These are phyloP conservation scores for Gynochthodes officinalis DNA, from an alignment of 257 asterid genomes.

Conservation along the genomic window DNA sequence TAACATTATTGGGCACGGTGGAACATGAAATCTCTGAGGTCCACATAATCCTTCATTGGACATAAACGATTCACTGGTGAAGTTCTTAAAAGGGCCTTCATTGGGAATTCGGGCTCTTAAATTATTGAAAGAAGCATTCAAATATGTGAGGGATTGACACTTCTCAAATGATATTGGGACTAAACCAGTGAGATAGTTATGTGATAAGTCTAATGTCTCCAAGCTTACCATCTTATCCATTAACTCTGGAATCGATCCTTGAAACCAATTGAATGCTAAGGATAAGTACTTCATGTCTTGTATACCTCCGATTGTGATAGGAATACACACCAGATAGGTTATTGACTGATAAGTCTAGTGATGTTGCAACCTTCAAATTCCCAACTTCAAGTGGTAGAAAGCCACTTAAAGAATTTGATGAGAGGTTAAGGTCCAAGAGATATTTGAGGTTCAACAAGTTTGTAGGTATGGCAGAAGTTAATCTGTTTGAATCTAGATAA, in stretches of 20 bases:
- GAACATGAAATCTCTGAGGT: slow-evolving; percentile 17
- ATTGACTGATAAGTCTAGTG: slow-evolving; percentile 31
- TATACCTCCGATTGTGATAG: slow-evolving; percentile 25
- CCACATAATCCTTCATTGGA: slow-evolving; percentile 18
- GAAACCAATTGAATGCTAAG: slow-evolving; percentile 27
- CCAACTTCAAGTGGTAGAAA: slow-evolving; percentile 22
- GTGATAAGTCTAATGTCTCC: slow-evolving; percentile 29
- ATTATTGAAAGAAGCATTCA: slow-evolving; percentile 23
- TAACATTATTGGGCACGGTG: not conserved
- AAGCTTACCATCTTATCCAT: slow-evolving; percentile 17
- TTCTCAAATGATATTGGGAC: slow-evolving; percentile 31
- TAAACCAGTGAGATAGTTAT: slow-evolving; percentile 29
- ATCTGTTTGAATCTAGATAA: slow-evolving; percentile 20
- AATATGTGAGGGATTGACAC: slow-evolving; percentile 20
- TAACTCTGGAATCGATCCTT: slow-evolving; percentile 34
- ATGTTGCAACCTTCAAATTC: slow-evolving; percentile 19
- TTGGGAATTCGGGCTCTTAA: slow-evolving; percentile 30
- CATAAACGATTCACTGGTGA: slow-evolving; percentile 25
- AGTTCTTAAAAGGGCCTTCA: slow-evolving; percentile 17
- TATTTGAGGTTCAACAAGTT: slow-evolving; percentile 26
- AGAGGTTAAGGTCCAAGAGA: slow-evolving; percentile 28
- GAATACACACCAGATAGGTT: slow-evolving; percentile 29
- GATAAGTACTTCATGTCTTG: slow-evolving; percentile 21
- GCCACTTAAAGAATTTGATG: slow-evolving; percentile 32
- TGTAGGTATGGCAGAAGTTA: slow-evolving; percentile 27